Base-by-base conservation (phyloP, 2,329 filamentous ascomycete species). In the Sordariomycetes sp. region DNA sequence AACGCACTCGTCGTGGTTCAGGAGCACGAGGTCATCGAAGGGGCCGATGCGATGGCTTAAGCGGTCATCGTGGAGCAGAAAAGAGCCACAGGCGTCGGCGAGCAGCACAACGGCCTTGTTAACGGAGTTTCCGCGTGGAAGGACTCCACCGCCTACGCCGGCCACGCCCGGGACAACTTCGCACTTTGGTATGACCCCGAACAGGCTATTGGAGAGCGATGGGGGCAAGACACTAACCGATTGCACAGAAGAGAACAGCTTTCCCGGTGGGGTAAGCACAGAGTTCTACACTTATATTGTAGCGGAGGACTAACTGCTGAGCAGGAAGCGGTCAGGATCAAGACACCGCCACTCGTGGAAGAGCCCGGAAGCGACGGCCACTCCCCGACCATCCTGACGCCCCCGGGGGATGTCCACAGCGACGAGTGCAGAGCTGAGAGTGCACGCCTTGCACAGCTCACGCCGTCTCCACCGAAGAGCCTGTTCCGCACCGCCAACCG, bases 401-500 rank as follows among this genome's bases (percentile, higher is more conserved):
- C 43, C 16, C 55, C 55, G 7, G 55, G 55, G 14, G 55, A 57
- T 34, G 43, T 57, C 25, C 55, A 57, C 28, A 51, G 55, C 28
- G 43, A 51, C 8, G 43, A 37, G 24, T 57, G 55, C 28, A 37
- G 24, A 8, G n/a, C 16, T 40, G 16, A 57, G 37, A 20, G 40
- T n/a, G n/a, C 18, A 16, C 43, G 43, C 22, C n/a, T 43, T 3
- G 12, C 43, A 20, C 7, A 16, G 3, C 46, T 11, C 55, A 11
- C 55, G 18, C 20, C 79, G 80, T 14, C 76, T 88, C 35, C 28
- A 32, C 4, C 76, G 89, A 59, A 55, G 51, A 16, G 58, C 43
- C 22, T 57, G 56, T 53, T 48, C 35, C 7, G 58, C 48, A 25
- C 54, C 22, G n/a, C 32, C 54, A 24, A 43, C 60, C 24, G 54